Percentiles rank a stretch among this genome's conserved stretches.
phyloP scores from a whole-genome alignment of 148 eudicot species.

The Rhododendron ferrugineum region DNA sequence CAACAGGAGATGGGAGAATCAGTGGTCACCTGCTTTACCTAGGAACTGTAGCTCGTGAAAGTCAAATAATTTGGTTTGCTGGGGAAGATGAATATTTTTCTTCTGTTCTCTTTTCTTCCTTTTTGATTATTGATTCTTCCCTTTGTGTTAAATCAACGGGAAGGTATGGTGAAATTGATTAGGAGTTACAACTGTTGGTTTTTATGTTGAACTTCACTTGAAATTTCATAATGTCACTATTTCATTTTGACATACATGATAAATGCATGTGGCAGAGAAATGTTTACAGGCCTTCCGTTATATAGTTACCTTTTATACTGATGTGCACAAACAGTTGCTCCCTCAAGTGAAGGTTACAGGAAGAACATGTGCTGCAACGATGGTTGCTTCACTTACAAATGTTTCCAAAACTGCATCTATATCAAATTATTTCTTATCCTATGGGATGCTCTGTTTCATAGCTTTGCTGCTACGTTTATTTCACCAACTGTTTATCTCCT shows the following conservation, averaged over 20 bases:
- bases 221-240: background rate
- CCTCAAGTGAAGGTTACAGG: background rate
- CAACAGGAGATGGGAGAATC: background rate
- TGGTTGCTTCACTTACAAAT: background rate
- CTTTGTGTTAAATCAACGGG: background rate
- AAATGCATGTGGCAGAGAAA: background rate
- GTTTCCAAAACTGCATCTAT: background rate
- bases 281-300: background rate
- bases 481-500: background rate
- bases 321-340: background rate
- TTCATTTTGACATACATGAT: background rate
- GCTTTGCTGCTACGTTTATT: background rate
- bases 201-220: background rate
- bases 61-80: background rate
- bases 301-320: background rate
- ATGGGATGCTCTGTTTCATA: background rate
- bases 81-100: background rate
- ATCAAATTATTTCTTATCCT: background rate
- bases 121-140: background rate
- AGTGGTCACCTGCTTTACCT: background rate
- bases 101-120: background rate
- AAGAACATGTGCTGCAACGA: background rate
- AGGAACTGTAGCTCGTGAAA: background rate
- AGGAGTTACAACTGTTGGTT: background rate
- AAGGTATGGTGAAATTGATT: background rate